Base-by-base conservation (phyloP, 1,284 basidiomycete genomes). In the Sporisorium graminicola region DNA sequence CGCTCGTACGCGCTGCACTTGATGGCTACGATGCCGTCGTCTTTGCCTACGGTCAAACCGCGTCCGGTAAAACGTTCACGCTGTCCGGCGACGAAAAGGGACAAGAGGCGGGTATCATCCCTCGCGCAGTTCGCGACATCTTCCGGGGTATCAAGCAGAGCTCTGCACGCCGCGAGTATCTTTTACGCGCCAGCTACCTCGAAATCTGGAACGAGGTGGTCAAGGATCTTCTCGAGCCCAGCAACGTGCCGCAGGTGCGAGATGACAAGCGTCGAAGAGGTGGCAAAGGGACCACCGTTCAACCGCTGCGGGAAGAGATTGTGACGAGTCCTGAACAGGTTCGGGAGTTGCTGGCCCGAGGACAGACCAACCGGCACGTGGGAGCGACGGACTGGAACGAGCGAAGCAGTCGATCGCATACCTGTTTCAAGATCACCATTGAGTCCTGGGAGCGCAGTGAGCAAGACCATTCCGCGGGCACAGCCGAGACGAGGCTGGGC, bases 371-470 rank as follows among this genome's bases (percentile, higher is more conserved):
- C 81, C 88, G 96, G 44, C 89, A 95, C 75, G 95, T 95, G 4
- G 95, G 95, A 0, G 93, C 91, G 75, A 99, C 96, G 16, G 96
- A 99, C 85, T 99, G 95, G 94, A 99, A 99, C 85, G 93, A 95
- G 81, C 88, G 95, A 47, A 94, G 93, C 87, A 94, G 93, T 79
- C 89, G 96, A 24, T 94, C 92, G 87, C 96, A 98, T 86, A 94
- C 93, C 70, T 88, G 89, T 13, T 89, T 90, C 78, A 87, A 88
- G 10, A 87, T 90, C 56, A 88, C 88, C 22, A 86, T 86, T 64
- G 76, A 79, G 61, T 71, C 70, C 27, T 81, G 80, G 67, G 64
- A 73, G 14, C 62, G 78, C 18, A 60, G 78, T 27, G 65, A 65
- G 29, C 57, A 51, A 16, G 46, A 46, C 53, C 16, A 20, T 20